Conservation (phyloP, 1,284 basidiomycete species). For the Nidula niveotomentosa region DNA sequence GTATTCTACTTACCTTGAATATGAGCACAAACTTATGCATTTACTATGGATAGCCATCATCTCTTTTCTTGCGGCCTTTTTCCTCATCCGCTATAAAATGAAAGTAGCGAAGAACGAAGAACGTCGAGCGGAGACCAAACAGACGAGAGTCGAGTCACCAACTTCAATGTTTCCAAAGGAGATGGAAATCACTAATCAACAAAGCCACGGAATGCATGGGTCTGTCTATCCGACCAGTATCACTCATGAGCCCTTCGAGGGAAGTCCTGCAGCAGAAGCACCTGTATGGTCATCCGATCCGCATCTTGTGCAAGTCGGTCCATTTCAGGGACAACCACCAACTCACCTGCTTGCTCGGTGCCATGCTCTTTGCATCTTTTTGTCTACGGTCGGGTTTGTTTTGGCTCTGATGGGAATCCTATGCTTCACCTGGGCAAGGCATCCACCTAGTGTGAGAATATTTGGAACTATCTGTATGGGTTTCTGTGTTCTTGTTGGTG, state of each 20-base stretch:
- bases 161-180: slow-evolving; percentile 1
- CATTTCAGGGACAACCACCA: slow-evolving; percentile 35
- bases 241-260: slow-evolving; percentile 11
- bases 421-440: slow-evolving; percentile 48
- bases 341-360: slow-evolving; percentile 47
- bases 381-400: slow-evolving; percentile 50
- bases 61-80: slow-evolving; percentile 58
- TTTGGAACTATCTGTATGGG: slow-evolving; percentile 41
- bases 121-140: slow-evolving; percentile 13
- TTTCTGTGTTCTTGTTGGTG: slow-evolving; percentile 27
- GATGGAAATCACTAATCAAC: neutral
- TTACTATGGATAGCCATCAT: slow-evolving; percentile 41
- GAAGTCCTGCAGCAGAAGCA: slow-evolving; percentile 9
- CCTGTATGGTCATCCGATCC: slow-evolving; percentile 40
- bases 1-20: slow-evolving; percentile 11
- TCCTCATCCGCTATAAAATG: slow-evolving; percentile 54
- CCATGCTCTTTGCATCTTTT: slow-evolving; percentile 47
- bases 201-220: neutral
- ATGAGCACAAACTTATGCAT: neutral
- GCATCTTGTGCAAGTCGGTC: slow-evolving; percentile 44
- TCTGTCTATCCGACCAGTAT: slow-evolving; percentile 7
- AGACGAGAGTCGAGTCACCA: neutral
- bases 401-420: slow-evolving; percentile 49
- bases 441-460: slow-evolving; percentile 39
- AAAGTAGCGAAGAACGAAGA: slow-evolving; percentile 39